A percentile compares a stretch with the other conserved stretches of the same genome.
Conservation (phyloP, 2,329 filamentous ascomycete genomes). For the Neurospora crassa region DNA sequence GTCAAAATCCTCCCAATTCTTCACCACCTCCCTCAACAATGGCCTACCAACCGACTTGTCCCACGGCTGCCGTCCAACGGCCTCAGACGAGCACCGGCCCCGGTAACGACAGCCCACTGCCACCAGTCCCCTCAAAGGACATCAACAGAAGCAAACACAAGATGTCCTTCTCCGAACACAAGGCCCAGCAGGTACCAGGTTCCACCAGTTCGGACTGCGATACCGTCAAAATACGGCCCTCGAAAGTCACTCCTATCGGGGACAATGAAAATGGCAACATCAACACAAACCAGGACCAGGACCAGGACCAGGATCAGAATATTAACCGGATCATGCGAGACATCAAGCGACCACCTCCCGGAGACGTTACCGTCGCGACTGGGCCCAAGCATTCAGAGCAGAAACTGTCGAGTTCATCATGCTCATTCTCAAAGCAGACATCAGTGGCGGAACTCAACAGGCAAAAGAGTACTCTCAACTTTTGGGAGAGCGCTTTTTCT, state of each 20-base stretch:
- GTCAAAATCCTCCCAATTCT: neutral
- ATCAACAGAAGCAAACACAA: neutral
- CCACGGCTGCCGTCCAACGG: neutral
- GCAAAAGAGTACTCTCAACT: conserved; percentile 27
- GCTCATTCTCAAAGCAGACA: neutral
- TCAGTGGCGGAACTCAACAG: neutral
- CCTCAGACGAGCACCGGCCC: neutral
- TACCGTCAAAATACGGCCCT: neutral
- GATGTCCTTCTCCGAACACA: neutral
- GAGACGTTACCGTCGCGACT: conserved; percentile 23
- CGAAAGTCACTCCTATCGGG: neutral
- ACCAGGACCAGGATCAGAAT: neutral
- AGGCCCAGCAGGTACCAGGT: neutral
- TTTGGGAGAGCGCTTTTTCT: conserved; percentile 37
- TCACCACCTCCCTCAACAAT: neutral
- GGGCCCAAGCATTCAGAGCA: conserved; percentile 24
- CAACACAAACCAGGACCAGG: neutral
- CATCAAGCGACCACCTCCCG: conserved; percentile 30
- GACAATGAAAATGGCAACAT: neutral
- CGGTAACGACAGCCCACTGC: neutral
- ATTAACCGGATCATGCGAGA: conserved; percentile 22
- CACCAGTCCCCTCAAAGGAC: neutral
- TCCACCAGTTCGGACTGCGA: neutral
- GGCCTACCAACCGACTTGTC: neutral
- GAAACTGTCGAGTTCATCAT: conserved; percentile 20